phyloP scores from a whole-genome alignment of 352 stramenopile genomes.

The Pythium coloratum region DNA sequence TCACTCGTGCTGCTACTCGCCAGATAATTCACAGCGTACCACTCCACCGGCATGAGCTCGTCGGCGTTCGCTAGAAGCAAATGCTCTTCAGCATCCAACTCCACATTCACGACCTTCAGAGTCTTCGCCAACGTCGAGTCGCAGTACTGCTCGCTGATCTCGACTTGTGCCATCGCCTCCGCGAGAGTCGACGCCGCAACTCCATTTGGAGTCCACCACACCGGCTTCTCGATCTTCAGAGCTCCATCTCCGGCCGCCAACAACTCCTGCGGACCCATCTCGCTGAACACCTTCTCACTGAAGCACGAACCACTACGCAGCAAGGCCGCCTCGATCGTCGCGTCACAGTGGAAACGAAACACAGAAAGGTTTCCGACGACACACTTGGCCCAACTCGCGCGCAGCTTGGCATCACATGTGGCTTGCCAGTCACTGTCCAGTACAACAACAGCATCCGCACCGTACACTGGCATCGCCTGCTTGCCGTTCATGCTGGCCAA shows the following conservation, averaged over 20 bases:
- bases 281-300: constrained; percentile 76
- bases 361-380: constrained; percentile 44
- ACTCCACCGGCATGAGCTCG: constrained; percentile 81
- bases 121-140: constrained; percentile 34
- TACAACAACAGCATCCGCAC: constrained; percentile 74
- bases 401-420: constrained; percentile 78
- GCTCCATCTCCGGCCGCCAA: constrained; percentile 36
- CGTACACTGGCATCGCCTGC: constrained; percentile 63
- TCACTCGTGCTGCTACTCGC: constrained; percentile 55
- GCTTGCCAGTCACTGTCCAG: constrained; percentile 84
- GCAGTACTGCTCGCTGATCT: constrained; percentile 52
- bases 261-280: constrained; percentile 74
- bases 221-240: constrained; percentile 58
- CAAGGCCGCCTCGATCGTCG: constrained; percentile 74
- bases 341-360: constrained; percentile 79
- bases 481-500: constrained; percentile 40
- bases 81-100: constrained; percentile 81
- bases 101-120: constrained; percentile 59
- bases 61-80: constrained; percentile 81
- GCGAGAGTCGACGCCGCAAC: constrained; percentile 16
- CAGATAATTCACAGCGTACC: constrained; percentile 83
- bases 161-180: constrained; percentile 36
- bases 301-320: constrained; percentile 71
- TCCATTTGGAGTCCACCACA: constrained; percentile 61
- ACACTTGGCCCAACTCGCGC: constrained; percentile 75